These are phyloP conservation scores for Blumeriella jaapii DNA, from an alignment of 2,329 filamentous ascomycete genomes.

Conservation along the genomic window DNA sequence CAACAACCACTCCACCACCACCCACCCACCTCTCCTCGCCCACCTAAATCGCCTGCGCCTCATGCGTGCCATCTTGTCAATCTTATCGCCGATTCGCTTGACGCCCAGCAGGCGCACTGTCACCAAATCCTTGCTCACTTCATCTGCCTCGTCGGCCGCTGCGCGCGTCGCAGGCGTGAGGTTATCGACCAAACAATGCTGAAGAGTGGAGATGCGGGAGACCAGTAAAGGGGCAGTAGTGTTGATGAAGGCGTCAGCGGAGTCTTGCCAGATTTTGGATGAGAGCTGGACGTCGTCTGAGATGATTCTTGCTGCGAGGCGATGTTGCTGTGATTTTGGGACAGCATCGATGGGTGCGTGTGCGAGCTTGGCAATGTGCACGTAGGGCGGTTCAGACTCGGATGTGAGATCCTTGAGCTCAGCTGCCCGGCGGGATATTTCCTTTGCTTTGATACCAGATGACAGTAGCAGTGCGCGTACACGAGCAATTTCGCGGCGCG, in stretches of 20 bases:
- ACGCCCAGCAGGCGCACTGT: conserved; percentile 67
- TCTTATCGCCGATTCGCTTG: conserved; percentile 67
- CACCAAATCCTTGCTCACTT: conserved; percentile 63
- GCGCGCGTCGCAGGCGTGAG: conserved; percentile 50
- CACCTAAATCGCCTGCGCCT: conserved; percentile 59
- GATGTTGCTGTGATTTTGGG: conserved; percentile 27
- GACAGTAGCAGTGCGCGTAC: conserved; percentile 65
- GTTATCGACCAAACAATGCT: conserved; percentile 30
- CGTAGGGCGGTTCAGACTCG: conserved; percentile 12
- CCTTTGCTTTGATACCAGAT: conserved; percentile 81
- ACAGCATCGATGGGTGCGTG: conserved; percentile 12
- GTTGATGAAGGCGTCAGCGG: conserved; percentile 46
- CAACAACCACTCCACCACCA: conserved; percentile 75
- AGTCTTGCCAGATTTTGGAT: conserved; percentile 38
- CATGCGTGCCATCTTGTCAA: conserved; percentile 64
- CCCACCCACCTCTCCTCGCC: conserved; percentile 65
- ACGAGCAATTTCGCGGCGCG: conserved; percentile 68
- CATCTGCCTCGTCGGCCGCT: conserved; percentile 69
- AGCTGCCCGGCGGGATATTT: conserved; percentile 55
- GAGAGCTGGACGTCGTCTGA: conserved; percentile 36
- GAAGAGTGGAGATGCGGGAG: conserved; percentile 31
- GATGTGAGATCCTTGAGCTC: conserved; percentile 20
- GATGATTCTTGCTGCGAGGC: conserved; percentile 41
- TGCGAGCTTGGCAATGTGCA: conserved; percentile 18
- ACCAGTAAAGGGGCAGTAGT: conserved; percentile 42